Percentiles rank a stretch among this genome's conserved stretches.
phyloP scores from a whole-genome alignment of 495 filamentous ascomycete genomes.

The Poronia punctata region DNA sequence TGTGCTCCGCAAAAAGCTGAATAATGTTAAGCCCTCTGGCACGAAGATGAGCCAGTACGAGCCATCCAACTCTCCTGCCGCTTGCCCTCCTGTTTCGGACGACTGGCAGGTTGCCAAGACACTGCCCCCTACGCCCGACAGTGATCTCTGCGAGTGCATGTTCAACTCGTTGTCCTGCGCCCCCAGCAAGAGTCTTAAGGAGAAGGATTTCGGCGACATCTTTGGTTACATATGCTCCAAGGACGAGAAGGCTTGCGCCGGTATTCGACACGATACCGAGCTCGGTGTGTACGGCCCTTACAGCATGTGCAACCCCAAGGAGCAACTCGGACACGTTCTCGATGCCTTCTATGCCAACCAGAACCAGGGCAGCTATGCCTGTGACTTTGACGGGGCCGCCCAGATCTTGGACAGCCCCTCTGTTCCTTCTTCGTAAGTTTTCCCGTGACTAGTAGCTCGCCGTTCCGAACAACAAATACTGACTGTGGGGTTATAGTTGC shows the following conservation, averaged over 20 bases:
- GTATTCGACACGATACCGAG: conserved; percentile 62
- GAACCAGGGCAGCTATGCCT: conserved; percentile 50
- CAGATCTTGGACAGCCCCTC: conserved; percentile 34
- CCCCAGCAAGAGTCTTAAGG: conserved; percentile 41
- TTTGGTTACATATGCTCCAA: conserved; percentile 69
- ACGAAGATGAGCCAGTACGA: conserved; percentile 61
- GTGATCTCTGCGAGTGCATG: conserved; percentile 77
- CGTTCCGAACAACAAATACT: background rate
- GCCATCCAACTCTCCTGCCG: conserved; percentile 67
- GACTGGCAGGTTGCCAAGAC: conserved; percentile 61
- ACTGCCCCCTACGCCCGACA: conserved; percentile 76
- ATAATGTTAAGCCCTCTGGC: conserved; percentile 56
- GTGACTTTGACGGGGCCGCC: conserved; percentile 69
- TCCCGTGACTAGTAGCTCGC: background rate
- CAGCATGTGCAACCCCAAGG: conserved; percentile 72
- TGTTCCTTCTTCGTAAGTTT: conserved; percentile 18
- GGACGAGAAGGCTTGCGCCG: conserved; percentile 49
- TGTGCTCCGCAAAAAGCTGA: conserved; percentile 63
- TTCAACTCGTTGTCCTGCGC: conserved; percentile 60
- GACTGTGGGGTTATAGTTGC: conserved; percentile 10
- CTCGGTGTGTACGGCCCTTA: conserved; percentile 80
- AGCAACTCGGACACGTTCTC: conserved; percentile 76
- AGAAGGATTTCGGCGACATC: conserved; percentile 52
- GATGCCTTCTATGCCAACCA: conserved; percentile 73
- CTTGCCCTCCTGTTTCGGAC: conserved; percentile 60